Percentiles rank a stretch among this genome's conserved stretches.
These are phyloP conservation scores for Sungouiozyma ichnusensis DNA, from an alignment of 805 yeast species.

Conservation along the genomic window DNA sequence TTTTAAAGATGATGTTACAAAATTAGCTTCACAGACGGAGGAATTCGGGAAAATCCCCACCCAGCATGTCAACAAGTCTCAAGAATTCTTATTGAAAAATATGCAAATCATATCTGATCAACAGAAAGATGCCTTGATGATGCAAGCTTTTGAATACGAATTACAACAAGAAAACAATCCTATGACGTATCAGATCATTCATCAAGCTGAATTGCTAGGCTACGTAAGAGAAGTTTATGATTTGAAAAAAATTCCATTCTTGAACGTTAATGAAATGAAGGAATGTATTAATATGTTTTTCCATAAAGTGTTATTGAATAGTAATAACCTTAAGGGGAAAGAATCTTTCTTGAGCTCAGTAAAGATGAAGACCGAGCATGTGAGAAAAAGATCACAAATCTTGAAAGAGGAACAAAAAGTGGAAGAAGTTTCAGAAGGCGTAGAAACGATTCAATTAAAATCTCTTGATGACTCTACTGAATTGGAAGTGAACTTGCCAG, in stretches of 20 bases:
- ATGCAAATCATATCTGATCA: constrained; percentile 64
- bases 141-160: constrained; percentile 84
- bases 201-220: constrained; percentile 70
- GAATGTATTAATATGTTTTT: constrained; percentile 58
- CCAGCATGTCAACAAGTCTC: constrained; percentile 41
- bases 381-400: constrained; percentile 58
- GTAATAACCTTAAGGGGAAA: constrained; percentile 45
- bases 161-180: constrained; percentile 36
- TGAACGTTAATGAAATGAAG: constrained; percentile 26
- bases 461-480: constrained; percentile 78
- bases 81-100: constrained; percentile 42
- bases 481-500: constrained; percentile 61
- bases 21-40: constrained; percentile 51
- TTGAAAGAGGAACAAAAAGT: constrained; percentile 42
- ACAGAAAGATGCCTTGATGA: constrained; percentile 84
- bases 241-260: constrained; percentile 27
- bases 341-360: constrained; percentile 66
- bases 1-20: constrained; percentile 37
- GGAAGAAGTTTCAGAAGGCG: constrained; percentile 36
- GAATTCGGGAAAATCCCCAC: constrained; percentile 50
- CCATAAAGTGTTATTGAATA: constrained; percentile 38
- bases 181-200: constrained; percentile 55
- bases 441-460: constrained; percentile 76
- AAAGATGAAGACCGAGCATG: constrained; percentile 62
- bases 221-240: constrained; percentile 42